phyloP scores from a whole-genome alignment of 176 grass and related monocot species.

The Secale cereale region DNA sequence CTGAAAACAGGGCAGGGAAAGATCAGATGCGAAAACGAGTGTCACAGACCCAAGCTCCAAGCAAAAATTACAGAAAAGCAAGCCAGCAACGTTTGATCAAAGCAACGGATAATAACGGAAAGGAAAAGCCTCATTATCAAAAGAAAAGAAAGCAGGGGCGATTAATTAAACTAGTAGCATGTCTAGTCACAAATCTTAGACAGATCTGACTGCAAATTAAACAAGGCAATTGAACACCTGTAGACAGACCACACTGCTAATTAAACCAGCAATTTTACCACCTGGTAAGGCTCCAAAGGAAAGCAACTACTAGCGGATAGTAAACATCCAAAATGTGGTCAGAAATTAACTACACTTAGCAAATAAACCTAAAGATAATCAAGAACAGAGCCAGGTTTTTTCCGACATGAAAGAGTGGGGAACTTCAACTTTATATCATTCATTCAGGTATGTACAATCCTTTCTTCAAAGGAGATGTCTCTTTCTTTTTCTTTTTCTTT shows the following conservation, averaged over 20 bases:
- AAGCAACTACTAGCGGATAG: too few relatives aligned
- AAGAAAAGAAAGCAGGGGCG: too few relatives aligned
- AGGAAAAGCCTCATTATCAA: not conserved
- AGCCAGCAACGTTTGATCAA: not conserved
- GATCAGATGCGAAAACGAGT: conserved; percentile 6
- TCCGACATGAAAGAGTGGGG: conserved; percentile 23
- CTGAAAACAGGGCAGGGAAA: not conserved
- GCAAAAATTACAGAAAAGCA: not conserved
- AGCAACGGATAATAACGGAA: not conserved
- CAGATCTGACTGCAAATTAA: too few relatives aligned
- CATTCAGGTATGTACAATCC: conserved; percentile 44
- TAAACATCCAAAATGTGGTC: too few relatives aligned
- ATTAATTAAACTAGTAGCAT: not conserved
- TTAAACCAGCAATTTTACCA: not conserved
- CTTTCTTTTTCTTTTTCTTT: conserved; percentile 2
- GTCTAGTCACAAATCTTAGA: not conserved
- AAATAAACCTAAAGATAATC: not conserved
- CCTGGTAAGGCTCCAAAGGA: not conserved
- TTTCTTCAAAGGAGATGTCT: conserved; percentile 36
- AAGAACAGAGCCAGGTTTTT: not conserved
- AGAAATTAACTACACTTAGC: too few relatives aligned
- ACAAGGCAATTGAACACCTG: too few relatives aligned
- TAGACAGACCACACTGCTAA: not conserved
- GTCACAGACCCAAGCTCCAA: not conserved
- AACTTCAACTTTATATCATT: conserved; percentile 49